Evolutionary conservation across 768 basidiomycete species (phyloP), one percentile per base, ranked within the genome.

Genomic region (Filobasidium floriforme): DNA sequence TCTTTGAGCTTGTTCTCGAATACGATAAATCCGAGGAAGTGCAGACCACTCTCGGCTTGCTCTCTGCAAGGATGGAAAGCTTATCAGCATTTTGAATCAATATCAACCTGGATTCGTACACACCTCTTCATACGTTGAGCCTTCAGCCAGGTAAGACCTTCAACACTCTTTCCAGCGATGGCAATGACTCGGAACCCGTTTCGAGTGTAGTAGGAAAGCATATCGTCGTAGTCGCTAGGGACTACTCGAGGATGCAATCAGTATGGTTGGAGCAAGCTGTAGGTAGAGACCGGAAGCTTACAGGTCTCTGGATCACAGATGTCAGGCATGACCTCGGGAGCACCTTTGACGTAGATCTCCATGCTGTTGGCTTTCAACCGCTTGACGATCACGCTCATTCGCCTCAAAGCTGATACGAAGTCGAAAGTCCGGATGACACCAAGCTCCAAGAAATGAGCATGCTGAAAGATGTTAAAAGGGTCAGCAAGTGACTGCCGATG

Each of bases 311-410:
- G 87, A 63, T 92, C 89, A 76, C 96, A 99, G 65, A 99, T 97
- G 49, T 93, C 92, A 7, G 80, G 77, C 93, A 99, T 98, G 64
- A 97, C 91, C 79, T 99, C 96, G 0, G 96, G 96, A 1, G 96
- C 96, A n/a, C 96, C 96, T 76, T 99, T 99, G 72, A 93, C 92
- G 75, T 98, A 98, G 12, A 97, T 83, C 76, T 99, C 96, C 92
- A 99, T 97, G 76, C 89, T 91, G 62, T 80, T 85, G 70, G 93
- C 93, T 77, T 89, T 96, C 62, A 99, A 83, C 61, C 91, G 84
- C 78, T 97, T 99, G 72, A 97, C 94, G 61, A 99, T 86, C 29
- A 99, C 96, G 69, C 93, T 96, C 94, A 99, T 99, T 61, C 96
- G 82, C 29, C 96, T 85, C 24, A 98, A 82, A 4, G 89, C 82